Evolutionary conservation across 441 rosid species (phyloP).

Genomic region (Cnidoscolus chayamansa): DNA sequence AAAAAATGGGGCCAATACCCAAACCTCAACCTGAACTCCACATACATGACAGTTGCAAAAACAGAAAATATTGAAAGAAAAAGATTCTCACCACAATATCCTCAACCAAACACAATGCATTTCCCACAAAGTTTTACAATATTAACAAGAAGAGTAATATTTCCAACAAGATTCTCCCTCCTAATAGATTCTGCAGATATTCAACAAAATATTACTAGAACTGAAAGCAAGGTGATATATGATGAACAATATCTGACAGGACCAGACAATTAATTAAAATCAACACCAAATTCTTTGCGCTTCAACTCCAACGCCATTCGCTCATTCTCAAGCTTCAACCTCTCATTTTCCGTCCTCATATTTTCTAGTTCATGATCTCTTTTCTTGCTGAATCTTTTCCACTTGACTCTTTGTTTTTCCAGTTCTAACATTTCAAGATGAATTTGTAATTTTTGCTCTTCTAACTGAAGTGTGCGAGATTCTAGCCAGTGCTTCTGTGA

Average conservation of each 20-base stretch:
- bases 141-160: conserved; percentile 16
- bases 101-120: conserved; percentile 24
- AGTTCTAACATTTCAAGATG: conserved; percentile 68
- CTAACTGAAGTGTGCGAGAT: conserved; percentile 58
- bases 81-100: conserved; percentile 16
- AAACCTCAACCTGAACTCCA: conserved; percentile 17
- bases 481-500: conserved; percentile 70
- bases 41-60: conserved; percentile 2
- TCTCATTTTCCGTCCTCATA: conserved; percentile 73
- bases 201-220: conserved; percentile 30
- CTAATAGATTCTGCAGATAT: conserved; percentile 20
- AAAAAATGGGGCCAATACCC: conserved; percentile 6
- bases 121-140: conserved; percentile 19
- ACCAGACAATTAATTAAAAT: conserved; percentile 25
- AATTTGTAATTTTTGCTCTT: conserved; percentile 74
- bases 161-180: conserved; percentile 16
- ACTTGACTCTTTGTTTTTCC: conserved; percentile 75
- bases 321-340: conserved; percentile 86
- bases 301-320: conserved; percentile 66
- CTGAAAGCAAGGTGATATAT: conserved; percentile 17
- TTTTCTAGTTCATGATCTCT: conserved; percentile 73
- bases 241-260: conserved; percentile 7
- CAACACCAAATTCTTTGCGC: conserved; percentile 53
- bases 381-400: conserved; percentile 81
- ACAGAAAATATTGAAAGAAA: not conserved